A percentile compares a stretch with the other conserved stretches of the same genome.
Conservation (phyloP, 495 filamentous ascomycete species). For the Penicillium steckii region DNA sequence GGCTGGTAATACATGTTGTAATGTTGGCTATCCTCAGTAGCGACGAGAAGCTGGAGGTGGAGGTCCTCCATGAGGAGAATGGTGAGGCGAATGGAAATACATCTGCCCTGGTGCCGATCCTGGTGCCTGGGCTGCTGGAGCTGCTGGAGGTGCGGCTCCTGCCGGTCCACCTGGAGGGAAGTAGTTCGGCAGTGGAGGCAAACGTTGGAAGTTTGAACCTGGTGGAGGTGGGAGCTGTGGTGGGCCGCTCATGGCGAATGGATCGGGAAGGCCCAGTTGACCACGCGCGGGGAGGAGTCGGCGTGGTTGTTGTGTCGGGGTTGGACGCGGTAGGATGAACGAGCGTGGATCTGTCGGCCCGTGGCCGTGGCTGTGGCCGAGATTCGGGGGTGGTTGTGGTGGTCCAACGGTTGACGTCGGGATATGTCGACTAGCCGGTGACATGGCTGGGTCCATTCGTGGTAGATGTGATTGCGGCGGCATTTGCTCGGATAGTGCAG, state of each 20-base stretch:
- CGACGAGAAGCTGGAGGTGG: slow-evolving; percentile 17
- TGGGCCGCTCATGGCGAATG: slow-evolving; percentile 35
- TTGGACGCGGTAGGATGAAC: slow-evolving; percentile 40
- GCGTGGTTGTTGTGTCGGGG: slow-evolving; percentile 37
- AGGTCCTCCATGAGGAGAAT: slow-evolving; percentile 1
- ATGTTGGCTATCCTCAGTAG: slow-evolving; percentile 5
- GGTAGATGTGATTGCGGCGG: slow-evolving; percentile 25
- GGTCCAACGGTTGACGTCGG: slow-evolving; percentile 21
- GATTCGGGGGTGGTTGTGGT: slow-evolving; percentile 8
- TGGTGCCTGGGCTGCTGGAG: slow-evolving; percentile 13
- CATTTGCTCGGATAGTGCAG: slow-evolving; percentile 26
- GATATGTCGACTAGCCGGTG: slow-evolving; percentile 26
- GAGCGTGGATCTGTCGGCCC: slow-evolving; percentile 39
- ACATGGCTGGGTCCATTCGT: slow-evolving; percentile 24
- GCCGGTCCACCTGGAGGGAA: slow-evolving; percentile 24
- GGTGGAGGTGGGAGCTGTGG: slow-evolving; percentile 43
- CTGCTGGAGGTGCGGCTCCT: slow-evolving; percentile 17
- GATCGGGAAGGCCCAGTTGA: slow-evolving; percentile 36
- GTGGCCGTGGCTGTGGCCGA: slow-evolving; percentile 29
- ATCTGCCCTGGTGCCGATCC: slow-evolving; percentile 1
- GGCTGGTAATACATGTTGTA: too few species aligned
- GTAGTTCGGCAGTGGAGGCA: slow-evolving; percentile 35
- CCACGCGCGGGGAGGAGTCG: slow-evolving; percentile 38
- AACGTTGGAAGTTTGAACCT: slow-evolving; percentile 39
- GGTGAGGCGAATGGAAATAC: slow-evolving; percentile 21